Base-by-base conservation (phyloP, 2,329 filamentous ascomycete genomes). In the Alternaria consortialis region DNA sequence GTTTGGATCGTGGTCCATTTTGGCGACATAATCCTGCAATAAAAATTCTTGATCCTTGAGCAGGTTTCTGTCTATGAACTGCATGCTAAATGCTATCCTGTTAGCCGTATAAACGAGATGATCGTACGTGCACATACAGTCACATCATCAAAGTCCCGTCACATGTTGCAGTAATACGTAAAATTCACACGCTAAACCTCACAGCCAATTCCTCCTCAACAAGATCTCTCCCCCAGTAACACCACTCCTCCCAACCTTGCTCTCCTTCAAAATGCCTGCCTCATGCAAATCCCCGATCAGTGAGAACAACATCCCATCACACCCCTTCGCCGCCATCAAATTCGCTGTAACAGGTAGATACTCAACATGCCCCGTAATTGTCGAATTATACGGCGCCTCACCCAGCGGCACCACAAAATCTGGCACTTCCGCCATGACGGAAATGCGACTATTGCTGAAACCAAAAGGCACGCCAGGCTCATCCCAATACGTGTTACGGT, bases 251-350 rank as follows among this genome's bases (percentile, higher is more conserved):
- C 86, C 85, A 2, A 81, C 74, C 69, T 79, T 72, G 3, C 82
- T 84, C 3, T 80, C 66, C 47, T 77, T 79, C 42, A 88, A 20
- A 3, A 87, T 79, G 0, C 85, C 86, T 15, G 79, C 82, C 27
- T 75, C 75, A 1, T 84, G 80, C 57, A 89, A 62, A 42, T 86
- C 84, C 51, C 82, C 77, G 2, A 86, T 84, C 51, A 89, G 72
- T 43, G 80, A 81, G 42, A 84, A 85, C 27, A 89, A 67, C 78
- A 89, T 80, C 0, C 85, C 84, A 74, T 90, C 88, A 63, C 88
- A 90, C 0, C 87, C 87, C 64, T 83, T 84, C 0, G 86, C 84
- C 0, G 82, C 87, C 75, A 89, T 77, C 20, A 89, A 77, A 62
- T 87, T 81, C 0, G 88, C 82, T 1, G 85, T 83, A 0, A 90